phyloP scores from a whole-genome alignment of 306 rosid species.

The Cicer pinnatifidum region DNA sequence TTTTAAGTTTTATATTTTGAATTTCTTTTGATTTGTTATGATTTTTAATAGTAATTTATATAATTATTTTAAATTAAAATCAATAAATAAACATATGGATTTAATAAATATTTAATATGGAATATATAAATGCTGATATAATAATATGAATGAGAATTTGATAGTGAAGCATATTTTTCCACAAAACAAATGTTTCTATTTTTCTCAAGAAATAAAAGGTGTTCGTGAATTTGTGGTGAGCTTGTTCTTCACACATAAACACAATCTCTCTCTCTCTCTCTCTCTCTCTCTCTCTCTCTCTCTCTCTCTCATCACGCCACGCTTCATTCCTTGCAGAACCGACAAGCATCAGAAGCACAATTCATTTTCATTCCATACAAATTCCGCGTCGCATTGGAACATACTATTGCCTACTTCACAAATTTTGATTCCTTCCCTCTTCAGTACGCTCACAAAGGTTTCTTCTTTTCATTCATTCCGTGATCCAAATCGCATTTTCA shows the following conservation, averaged over 20 bases:
- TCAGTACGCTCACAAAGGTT: slow-evolving; percentile 15
- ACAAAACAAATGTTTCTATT: not conserved
- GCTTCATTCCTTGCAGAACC: slow-evolving; percentile 33
- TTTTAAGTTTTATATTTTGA: no score
- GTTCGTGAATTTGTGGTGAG: slow-evolving; percentile 29
- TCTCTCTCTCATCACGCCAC: slow-evolving; percentile 35
- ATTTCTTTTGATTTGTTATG: no score
- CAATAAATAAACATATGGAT: no score
- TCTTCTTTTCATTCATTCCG: slow-evolving; percentile 38
- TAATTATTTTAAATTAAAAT: no score
- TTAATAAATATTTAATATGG: no score
- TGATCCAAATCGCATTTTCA: not conserved
- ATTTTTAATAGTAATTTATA: no score
- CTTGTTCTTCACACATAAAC: not conserved
- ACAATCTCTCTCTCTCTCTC: slow-evolving; percentile 3
- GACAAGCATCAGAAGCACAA: slow-evolving; percentile 38
- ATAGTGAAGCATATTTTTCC: no score
- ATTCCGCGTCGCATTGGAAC: slow-evolving; percentile 8
- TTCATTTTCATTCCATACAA: not conserved
- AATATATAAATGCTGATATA: no score
- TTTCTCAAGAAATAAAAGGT: not conserved
- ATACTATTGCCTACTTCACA: not conserved
- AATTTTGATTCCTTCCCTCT: not conserved
- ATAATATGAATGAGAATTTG: no score
- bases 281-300: slow-evolving; percentile 11